These are phyloP conservation scores for Trichoderma afroharzianum DNA, from an alignment of 2,329 filamentous ascomycete species.

Conservation along the genomic window DNA sequence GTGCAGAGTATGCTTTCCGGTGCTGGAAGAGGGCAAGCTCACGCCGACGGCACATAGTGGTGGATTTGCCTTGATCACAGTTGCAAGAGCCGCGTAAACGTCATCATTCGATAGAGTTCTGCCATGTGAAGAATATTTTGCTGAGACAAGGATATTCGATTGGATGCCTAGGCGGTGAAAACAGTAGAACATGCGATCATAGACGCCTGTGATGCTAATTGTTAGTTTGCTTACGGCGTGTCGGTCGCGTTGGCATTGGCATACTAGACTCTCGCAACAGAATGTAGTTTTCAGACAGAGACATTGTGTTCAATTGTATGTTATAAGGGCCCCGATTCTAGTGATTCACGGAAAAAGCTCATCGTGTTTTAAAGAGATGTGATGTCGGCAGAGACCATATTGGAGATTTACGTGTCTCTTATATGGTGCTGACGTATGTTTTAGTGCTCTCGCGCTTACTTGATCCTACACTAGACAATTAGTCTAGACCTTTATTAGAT, in stretches of 20 bases:
- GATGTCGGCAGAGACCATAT: neutral
- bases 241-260: neutral
- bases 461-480: neutral
- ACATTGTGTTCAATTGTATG: neutral
- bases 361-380: neutral
- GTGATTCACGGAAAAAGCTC: neutral
- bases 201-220: neutral
- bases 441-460: neutral
- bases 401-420: neutral
- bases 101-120: neutral
- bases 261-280: neutral
- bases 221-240: neutral
- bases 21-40: neutral
- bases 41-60: neutral
- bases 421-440: neutral
- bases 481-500: neutral
- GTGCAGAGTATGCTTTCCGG: neutral
- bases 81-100: neutral
- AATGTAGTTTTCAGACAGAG: neutral
- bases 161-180: neutral
- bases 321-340: neutral
- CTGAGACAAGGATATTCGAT: neutral
- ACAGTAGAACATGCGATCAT: neutral
- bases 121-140: neutral
- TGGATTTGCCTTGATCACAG: neutral